A percentile compares a stretch with the other conserved stretches of the same genome.
phyloP scores from a whole-genome alignment of 2,329 filamentous ascomycete genomes.

The Alternaria gaisen region DNA sequence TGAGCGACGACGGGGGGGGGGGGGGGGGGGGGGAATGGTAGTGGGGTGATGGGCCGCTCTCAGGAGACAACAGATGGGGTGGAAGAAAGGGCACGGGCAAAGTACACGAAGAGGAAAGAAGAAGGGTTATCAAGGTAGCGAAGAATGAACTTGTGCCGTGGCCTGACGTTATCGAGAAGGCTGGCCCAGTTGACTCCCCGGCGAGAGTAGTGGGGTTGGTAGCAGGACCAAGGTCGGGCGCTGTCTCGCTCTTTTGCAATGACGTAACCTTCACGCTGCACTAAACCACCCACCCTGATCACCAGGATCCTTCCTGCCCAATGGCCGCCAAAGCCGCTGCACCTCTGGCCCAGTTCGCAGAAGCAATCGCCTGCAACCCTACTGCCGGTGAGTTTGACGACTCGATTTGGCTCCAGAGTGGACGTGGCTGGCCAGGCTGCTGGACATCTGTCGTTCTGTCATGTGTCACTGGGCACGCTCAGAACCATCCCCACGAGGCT shows the following conservation, averaged over 20 bases:
- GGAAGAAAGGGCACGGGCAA: constrained; percentile 11
- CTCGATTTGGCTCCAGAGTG: background rate
- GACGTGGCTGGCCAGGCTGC: background rate
- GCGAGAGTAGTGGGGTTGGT: constrained; percentile 30
- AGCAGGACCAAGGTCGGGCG: constrained; percentile 25
- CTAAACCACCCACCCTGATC: constrained; percentile 20
- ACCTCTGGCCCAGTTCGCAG: constrained; percentile 21
- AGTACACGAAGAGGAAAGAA: constrained; percentile 7
- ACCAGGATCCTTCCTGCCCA: constrained; percentile 22
- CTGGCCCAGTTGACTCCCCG: constrained; percentile 30
- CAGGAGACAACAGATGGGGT: constrained; percentile 15
- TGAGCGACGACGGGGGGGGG: constrained; percentile 21
- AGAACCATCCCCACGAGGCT: constrained; percentile 4
- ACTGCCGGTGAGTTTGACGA: constrained; percentile 2
- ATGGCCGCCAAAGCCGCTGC: constrained; percentile 19
- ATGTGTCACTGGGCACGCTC: constrained; percentile 17
- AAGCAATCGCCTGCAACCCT: background rate
- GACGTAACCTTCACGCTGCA: constrained; percentile 24
- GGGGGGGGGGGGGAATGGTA: constrained; percentile 13
- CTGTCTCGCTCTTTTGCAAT: constrained; percentile 19
- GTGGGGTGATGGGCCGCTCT: constrained; percentile 22
- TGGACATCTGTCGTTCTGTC: constrained; percentile 8
- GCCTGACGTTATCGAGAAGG: constrained; percentile 38
- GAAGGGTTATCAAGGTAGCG: constrained; percentile 15
- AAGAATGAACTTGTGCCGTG: constrained; percentile 23